Evolutionary conservation across 129 eudicot genomes (phyloP), one percentile per base, ranked within the genome.

Genomic region (Lonicera japonica): DNA sequence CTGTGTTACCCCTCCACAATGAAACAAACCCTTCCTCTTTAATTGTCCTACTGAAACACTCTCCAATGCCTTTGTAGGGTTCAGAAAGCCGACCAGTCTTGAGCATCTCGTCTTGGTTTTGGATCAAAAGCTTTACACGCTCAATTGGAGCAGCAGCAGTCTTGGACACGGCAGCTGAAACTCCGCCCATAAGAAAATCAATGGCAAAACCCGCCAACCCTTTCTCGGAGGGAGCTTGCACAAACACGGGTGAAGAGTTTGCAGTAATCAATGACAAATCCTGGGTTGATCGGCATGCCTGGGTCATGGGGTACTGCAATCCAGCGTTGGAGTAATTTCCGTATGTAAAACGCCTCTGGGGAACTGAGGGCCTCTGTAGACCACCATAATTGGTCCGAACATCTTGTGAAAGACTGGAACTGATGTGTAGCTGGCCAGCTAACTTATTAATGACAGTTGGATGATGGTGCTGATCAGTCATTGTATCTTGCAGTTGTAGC

Each of bases 391-490:
- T 68, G 46, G 69, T 55, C 11, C 43, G 56, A 47, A 60, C 69
- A 60, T 70, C 73, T 39, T 76, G 65, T 4, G 70, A 57, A 14
- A 69, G 63, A 41, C 68, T 64, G 11, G 76, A 70, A 38, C 81
- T 41, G 66, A 76, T 14, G 40, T 70, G 76, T 18, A 76, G 66
- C 59, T 76, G 81, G 22, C 47, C 65, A 16, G 81, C 81, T 24
- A 64, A 43, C 45, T 70, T 76, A 45, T 76, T 65, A 36, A 55
- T 64, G 14, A 70, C 54, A 23, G 72, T 58, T 2, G 81, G 76
- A 46, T 53, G 40, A 15, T 64, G 75, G 48, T 58, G 46, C 57
- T 63, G 75, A 50, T 76, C 81, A 19, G 72, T 76, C 81, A 76
- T 76, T 38, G 18, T 48, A 41, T 7, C 4, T 19, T 40, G 21